Conservation (phyloP, 495 filamentous ascomycete genomes). For the Xylaria longipes region DNA sequence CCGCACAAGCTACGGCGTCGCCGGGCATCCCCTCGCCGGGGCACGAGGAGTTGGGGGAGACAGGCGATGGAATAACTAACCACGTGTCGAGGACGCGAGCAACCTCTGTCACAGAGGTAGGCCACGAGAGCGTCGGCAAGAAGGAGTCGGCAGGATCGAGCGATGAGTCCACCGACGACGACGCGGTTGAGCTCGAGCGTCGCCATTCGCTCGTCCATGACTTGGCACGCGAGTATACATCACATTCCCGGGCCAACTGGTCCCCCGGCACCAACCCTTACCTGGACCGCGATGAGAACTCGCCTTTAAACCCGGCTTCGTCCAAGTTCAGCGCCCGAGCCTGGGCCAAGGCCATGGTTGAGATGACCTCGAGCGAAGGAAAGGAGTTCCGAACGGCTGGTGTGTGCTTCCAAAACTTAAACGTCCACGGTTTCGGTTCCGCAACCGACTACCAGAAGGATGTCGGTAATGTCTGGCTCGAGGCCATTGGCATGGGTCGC, state of each 20-base stretch:
- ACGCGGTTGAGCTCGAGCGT: slow-evolving; percentile 48
- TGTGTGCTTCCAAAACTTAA: slow-evolving; percentile 67
- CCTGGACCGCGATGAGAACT: slow-evolving; percentile 45
- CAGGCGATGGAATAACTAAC: neutral
- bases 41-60: slow-evolving; percentile 28
- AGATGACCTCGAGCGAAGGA: slow-evolving; percentile 52
- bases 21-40: slow-evolving; percentile 24
- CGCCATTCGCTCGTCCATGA: slow-evolving; percentile 52
- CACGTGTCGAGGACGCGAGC: slow-evolving; percentile 33
- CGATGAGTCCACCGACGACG: slow-evolving; percentile 47
- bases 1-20: slow-evolving; percentile 44
- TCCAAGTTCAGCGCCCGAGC: slow-evolving; percentile 58
- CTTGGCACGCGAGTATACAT: slow-evolving; percentile 53
- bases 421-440: slow-evolving; percentile 77
- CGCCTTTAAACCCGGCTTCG: slow-evolving; percentile 59
- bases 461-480: slow-evolving; percentile 68
- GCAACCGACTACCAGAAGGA: slow-evolving; percentile 84
- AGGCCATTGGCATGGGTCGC: slow-evolving; percentile 52
- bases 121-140: slow-evolving; percentile 34
- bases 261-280: slow-evolving; percentile 45
- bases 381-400: slow-evolving; percentile 56
- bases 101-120: slow-evolving; percentile 45
- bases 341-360: slow-evolving; percentile 63
- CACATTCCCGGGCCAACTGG: slow-evolving; percentile 48
- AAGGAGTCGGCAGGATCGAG: slow-evolving; percentile 32